A percentile compares a stretch with the other conserved stretches of the same genome.
phyloP scores from a whole-genome alignment of 371 early-diverging fungal genomes.

The Haplosporangium sp. region DNA sequence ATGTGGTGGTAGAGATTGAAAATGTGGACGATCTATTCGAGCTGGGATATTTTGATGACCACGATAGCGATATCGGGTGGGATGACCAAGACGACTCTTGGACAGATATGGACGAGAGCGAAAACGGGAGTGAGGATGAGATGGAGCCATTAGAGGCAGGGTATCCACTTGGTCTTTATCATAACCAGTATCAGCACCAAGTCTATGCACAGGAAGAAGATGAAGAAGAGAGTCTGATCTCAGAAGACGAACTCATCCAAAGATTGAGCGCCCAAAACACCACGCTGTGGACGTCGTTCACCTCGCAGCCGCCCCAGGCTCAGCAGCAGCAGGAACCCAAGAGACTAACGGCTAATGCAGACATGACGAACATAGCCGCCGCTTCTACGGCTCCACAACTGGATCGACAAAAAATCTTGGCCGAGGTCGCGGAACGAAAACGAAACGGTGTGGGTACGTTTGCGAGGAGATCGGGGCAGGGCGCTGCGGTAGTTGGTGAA shows the following conservation, averaged over 20 bases:
- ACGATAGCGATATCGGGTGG: slow-evolving; percentile 30
- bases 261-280: background rate
- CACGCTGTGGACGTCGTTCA: background rate
- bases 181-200: background rate
- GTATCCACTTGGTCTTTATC: background rate
- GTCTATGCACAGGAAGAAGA: background rate
- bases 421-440: slow-evolving; percentile 24
- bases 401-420: slow-evolving; percentile 10
- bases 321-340: background rate
- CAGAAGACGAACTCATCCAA: slow-evolving; percentile 31
- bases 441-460: background rate
- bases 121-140: slow-evolving; percentile 5
- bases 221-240: slow-evolving; percentile 3
- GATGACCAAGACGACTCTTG: slow-evolving; percentile 12
- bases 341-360: no score
- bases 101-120: background rate
- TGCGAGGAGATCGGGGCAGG: background rate
- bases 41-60: slow-evolving; percentile 26
- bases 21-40: slow-evolving; percentile 22
- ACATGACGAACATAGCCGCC: no score
- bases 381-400: slow-evolving; percentile 1
- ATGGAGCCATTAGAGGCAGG: background rate
- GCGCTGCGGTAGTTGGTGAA: background rate
- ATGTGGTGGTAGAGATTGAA: slow-evolving; percentile 27
- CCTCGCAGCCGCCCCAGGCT: background rate